Conservation (phyloP, 805 yeast genomes). For the Candida boidinii region DNA sequence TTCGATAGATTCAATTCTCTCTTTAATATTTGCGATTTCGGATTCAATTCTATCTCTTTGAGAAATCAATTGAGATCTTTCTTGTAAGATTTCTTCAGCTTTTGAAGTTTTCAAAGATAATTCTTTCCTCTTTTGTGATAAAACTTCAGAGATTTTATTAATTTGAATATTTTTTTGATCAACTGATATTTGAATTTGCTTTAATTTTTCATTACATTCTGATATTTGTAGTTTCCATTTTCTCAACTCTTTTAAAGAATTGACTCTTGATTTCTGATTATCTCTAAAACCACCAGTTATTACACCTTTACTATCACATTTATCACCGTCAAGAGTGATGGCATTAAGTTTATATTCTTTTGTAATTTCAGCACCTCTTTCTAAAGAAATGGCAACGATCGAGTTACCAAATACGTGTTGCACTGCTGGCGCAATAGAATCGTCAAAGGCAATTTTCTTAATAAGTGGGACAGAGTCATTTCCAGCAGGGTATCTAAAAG, state of each 20-base stretch:
- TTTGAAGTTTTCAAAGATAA: constrained; percentile 35
- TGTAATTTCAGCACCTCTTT: constrained; percentile 60
- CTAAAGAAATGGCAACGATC: constrained; percentile 65
- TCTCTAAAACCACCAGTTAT: constrained; percentile 85
- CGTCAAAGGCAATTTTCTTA: constrained; percentile 58
- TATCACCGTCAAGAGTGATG: constrained; percentile 88
- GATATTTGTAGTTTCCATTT: constrained; percentile 41
- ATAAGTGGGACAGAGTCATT: constrained; percentile 70
- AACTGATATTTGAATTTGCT: constrained; percentile 29
- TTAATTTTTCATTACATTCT: constrained; percentile 30
- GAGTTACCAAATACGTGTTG: constrained; percentile 76
- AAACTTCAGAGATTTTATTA: constrained; percentile 37
- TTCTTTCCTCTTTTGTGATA: constrained; percentile 25
- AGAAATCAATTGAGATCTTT: constrained; percentile 31
- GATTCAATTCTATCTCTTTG: constrained; percentile 36
- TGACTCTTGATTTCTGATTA: constrained; percentile 58
- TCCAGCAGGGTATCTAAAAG: constrained; percentile 49
- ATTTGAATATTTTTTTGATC: constrained; percentile 41
- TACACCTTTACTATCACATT: constrained; percentile 77
- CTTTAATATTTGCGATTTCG: constrained; percentile 26
- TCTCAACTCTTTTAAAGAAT: constrained; percentile 50
- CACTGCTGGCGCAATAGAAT: constrained; percentile 54
- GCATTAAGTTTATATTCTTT: constrained; percentile 55
- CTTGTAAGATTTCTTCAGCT: constrained; percentile 34
- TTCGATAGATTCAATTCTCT: constrained; percentile 27